A percentile compares a stretch with the other conserved stretches of the same genome.
Conservation (phyloP, 2,329 filamentous ascomycete genomes). For the Fusarium proliferatum region DNA sequence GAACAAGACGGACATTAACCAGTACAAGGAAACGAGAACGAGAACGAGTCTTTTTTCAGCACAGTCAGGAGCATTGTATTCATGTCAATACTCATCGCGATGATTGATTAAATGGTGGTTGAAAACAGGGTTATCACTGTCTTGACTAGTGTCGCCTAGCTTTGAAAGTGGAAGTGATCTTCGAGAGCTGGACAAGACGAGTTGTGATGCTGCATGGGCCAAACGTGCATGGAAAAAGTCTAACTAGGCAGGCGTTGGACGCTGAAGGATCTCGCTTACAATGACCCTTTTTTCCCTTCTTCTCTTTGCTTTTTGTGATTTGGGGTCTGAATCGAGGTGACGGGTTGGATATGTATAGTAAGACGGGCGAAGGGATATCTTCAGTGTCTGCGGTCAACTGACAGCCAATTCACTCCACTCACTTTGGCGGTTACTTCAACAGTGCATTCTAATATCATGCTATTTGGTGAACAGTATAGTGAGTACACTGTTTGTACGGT, state of each 20-base stretch:
- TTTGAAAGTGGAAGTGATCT: constrained; percentile 30
- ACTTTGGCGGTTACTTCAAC: no score
- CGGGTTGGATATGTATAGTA: background rate
- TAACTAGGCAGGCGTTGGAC: background rate
- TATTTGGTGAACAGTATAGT: background rate
- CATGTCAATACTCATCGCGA: background rate
- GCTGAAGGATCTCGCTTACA: background rate
- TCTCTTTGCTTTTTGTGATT: constrained; percentile 22
- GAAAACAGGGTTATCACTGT: constrained; percentile 2
- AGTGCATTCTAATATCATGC: no score
- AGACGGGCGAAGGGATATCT: constrained; percentile 4
- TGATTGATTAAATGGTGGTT: background rate
- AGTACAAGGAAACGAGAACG: background rate
- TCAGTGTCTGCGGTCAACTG: background rate
- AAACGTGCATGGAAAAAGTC: constrained; percentile 14
- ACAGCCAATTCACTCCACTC: background rate
- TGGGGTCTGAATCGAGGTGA: background rate
- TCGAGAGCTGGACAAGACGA: constrained; percentile 9
- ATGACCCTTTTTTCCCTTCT: background rate
- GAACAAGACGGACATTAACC: background rate
- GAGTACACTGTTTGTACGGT: background rate
- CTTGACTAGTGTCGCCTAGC: background rate
- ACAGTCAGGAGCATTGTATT: background rate
- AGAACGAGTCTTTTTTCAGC: background rate
- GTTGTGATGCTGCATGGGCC: background rate